These are phyloP conservation scores for Vitis hybrid DNA, from an alignment of 177 flowering plant species.

Conservation along the genomic window DNA sequence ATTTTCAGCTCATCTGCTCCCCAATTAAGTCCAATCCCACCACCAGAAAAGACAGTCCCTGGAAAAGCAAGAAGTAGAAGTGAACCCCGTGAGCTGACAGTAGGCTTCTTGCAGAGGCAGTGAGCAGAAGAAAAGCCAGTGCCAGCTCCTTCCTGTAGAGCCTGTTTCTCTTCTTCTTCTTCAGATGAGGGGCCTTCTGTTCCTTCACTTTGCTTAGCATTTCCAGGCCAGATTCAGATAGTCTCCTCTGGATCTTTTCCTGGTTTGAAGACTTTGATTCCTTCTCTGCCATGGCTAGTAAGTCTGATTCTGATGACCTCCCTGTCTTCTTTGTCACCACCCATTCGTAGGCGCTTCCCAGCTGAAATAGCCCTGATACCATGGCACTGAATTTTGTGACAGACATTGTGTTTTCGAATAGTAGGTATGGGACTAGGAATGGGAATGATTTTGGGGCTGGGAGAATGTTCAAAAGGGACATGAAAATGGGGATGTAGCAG, in stretches of 20 bases:
- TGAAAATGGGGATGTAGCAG: constrained; percentile 71
- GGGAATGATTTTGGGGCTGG: constrained; percentile 84
- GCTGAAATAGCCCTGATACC: constrained; percentile 82
- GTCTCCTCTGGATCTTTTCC: constrained; percentile 48
- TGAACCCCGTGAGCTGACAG: constrained; percentile 85
- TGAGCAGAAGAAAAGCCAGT: constrained; percentile 75
- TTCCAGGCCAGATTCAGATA: constrained; percentile 65
- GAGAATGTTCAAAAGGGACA: constrained; percentile 78
- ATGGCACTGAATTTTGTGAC: constrained; percentile 89
- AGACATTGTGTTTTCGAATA: constrained; percentile 91
- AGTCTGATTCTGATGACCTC: constrained; percentile 74
- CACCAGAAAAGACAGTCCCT: constrained; percentile 72
- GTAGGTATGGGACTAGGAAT: constrained; percentile 74
- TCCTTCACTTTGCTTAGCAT: constrained; percentile 45
- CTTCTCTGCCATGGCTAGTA: constrained; percentile 56
- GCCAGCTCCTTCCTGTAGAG: constrained; percentile 70
- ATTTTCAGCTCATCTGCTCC: constrained; percentile 56
- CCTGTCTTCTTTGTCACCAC: constrained; percentile 86
- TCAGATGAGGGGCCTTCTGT: constrained; percentile 29
- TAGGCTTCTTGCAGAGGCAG: constrained; percentile 79
- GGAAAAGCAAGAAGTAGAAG: constrained; percentile 85
- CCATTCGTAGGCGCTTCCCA: constrained; percentile 86
- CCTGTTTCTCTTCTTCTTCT: constrained; percentile 44
- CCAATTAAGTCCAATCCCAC: constrained; percentile 86
- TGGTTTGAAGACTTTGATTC: constrained; percentile 40